Conservation (phyloP, 2,329 filamentous ascomycete species). For the Aspergillus sergii region DNA sequence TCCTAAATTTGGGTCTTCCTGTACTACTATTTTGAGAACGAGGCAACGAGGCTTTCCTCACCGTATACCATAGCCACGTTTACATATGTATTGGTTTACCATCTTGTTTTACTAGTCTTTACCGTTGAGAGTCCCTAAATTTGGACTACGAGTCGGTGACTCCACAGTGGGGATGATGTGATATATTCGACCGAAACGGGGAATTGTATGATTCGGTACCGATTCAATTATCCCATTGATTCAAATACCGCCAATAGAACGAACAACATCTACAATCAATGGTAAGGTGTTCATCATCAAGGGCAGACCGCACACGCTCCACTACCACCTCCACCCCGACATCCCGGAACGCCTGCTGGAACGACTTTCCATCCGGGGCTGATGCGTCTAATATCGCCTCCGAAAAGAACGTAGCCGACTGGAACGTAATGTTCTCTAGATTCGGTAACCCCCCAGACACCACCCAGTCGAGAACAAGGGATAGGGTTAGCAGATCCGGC, state of each 20-base stretch:
- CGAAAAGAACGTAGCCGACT: background rate
- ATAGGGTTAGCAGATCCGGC: background rate
- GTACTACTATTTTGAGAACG: background rate
- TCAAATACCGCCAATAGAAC: background rate
- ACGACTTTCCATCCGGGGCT: background rate
- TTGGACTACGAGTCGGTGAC: background rate
- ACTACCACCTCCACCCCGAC: background rate
- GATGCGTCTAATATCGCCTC: background rate
- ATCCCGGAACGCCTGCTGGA: background rate
- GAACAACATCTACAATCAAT: constrained; percentile 4
- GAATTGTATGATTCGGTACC: background rate
- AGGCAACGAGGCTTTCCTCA: background rate
- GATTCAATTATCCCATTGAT: background rate
- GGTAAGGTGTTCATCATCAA: background rate
- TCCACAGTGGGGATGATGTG: background rate
- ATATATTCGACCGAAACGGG: background rate
- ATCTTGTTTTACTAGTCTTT: background rate
- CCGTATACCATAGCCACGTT: background rate
- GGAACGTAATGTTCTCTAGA: background rate
- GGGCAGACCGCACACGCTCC: background rate
- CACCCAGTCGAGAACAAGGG: constrained; percentile 3
- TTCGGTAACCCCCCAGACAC: background rate
- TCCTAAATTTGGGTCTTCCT: background rate
- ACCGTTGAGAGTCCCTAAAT: background rate
- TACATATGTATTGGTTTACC: background rate